Evolutionary conservation across 2,329 filamentous ascomycete species (phyloP).

Genomic region (Diplodia sapinea): DNA sequence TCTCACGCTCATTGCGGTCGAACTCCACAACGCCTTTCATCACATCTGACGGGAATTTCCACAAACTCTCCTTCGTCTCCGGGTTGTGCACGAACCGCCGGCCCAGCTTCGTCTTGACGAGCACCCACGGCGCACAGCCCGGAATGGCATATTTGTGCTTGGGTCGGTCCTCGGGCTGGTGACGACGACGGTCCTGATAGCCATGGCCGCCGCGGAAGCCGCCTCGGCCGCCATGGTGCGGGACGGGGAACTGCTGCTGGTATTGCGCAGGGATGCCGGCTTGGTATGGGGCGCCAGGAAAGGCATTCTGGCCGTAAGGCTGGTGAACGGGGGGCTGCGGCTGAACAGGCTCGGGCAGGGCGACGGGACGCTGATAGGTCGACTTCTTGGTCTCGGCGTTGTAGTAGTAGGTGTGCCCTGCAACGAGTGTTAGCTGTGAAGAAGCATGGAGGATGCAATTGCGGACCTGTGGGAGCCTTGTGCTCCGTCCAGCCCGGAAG

Average conservation of each 20-base stretch:
- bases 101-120: slow-evolving; percentile 91
- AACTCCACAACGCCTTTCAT: slow-evolving; percentile 75
- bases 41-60: slow-evolving; percentile 90
- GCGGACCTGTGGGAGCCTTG: slow-evolving; percentile 74
- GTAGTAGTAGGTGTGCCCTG: slow-evolving; percentile 86
- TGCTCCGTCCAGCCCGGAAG: slow-evolving; percentile 91
- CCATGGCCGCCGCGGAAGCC: slow-evolving; percentile 58
- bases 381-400: slow-evolving; percentile 81
- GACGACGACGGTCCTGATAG: slow-evolving; percentile 65
- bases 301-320: slow-evolving; percentile 8
- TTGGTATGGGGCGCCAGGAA: slow-evolving; percentile 42
- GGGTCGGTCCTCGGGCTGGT: slow-evolving; percentile 77
- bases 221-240: slow-evolving; percentile 48
- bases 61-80: slow-evolving; percentile 85
- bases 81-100: slow-evolving; percentile 90
- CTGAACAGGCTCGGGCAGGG: slow-evolving; percentile 35
- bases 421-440: slow-evolving; percentile 34
- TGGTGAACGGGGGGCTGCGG: slow-evolving; percentile 22
- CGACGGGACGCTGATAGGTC: slow-evolving; percentile 76
- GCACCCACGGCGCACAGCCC: slow-evolving; percentile 81
- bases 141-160: slow-evolving; percentile 80
- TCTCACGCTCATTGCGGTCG: slow-evolving; percentile 72
- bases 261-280: slow-evolving; percentile 57
- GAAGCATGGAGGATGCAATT: slow-evolving; percentile 31
- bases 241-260: slow-evolving; percentile 36